phyloP scores from a whole-genome alignment of 2,329 filamentous ascomycete species.

The Colletotrichum limetticola region DNA sequence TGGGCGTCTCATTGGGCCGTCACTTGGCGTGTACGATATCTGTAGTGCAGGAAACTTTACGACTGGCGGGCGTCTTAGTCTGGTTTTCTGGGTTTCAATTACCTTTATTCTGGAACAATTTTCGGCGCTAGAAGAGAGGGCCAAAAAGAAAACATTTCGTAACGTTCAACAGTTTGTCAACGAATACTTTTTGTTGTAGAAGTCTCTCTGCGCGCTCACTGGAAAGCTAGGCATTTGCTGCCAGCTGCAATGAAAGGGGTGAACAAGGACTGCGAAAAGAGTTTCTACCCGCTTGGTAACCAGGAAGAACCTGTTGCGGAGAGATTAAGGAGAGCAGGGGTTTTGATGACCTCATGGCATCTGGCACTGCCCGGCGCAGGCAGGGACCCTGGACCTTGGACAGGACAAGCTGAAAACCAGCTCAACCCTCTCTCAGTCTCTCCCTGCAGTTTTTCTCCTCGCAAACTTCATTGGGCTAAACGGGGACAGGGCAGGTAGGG shows the following conservation, averaged over 20 bases:
- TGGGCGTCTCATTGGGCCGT: neutral
- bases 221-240: neutral
- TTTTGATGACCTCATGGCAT: conserved; percentile 31
- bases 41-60: neutral
- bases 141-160: neutral
- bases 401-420: neutral
- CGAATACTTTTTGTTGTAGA: neutral
- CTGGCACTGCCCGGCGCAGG: conserved; percentile 20
- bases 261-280: neutral
- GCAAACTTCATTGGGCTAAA: conserved; percentile 4
- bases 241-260: neutral
- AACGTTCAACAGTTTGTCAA: neutral
- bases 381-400: conserved; percentile 15
- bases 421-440: neutral
- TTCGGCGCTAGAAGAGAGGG: conserved; percentile 4
- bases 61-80: conserved; percentile 6
- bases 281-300: conserved; percentile 9
- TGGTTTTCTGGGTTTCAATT: neutral
- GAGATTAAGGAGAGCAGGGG: conserved; percentile 31
- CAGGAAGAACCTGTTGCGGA: conserved; percentile 27
- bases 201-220: neutral
- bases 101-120: conserved; percentile 20
- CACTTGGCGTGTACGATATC: neutral
- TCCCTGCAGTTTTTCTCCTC: neutral
- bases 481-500: neutral